Evolutionary conservation across 495 filamentous ascomycete species (phyloP).

Genomic region (Recurvomyces mirabilis): DNA sequence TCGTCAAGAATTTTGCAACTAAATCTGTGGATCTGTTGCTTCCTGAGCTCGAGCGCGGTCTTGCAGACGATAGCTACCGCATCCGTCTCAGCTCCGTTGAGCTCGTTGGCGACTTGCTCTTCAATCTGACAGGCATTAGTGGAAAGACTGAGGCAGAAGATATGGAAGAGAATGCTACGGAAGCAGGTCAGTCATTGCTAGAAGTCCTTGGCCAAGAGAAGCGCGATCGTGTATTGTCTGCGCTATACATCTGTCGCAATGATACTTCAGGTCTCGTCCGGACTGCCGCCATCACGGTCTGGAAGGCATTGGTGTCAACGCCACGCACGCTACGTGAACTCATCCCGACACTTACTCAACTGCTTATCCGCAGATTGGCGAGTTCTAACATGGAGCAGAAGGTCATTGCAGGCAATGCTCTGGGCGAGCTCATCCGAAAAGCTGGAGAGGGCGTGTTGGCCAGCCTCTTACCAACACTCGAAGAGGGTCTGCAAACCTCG

Average conservation of each 20-base stretch:
- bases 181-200: constrained; percentile 80
- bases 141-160: constrained; percentile 70
- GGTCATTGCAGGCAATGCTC: constrained; percentile 90
- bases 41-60: constrained; percentile 86
- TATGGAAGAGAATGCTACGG: constrained; percentile 65
- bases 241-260: constrained; percentile 92
- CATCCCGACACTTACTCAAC: constrained; percentile 82
- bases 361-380: constrained; percentile 86
- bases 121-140: constrained; percentile 93
- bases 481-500: constrained; percentile 80
- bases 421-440: constrained; percentile 93
- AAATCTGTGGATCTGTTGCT: constrained; percentile 87
- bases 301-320: constrained; percentile 92
- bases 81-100: constrained; percentile 97
- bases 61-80: constrained; percentile 90
- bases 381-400: constrained; percentile 98
- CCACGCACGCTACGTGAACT: constrained; percentile 90
- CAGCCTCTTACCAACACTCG: constrained; percentile 77
- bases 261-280: constrained; percentile 91
- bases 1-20: constrained; percentile 96
- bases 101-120: constrained; percentile 89
- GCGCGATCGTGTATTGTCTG: constrained; percentile 86
- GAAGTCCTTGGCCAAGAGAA: constrained; percentile 93
- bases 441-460: constrained; percentile 87
- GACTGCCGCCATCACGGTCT: constrained; percentile 79